Conservation (phyloP, 2,329 filamentous ascomycete genomes). For the Aureobasidium zeae region DNA sequence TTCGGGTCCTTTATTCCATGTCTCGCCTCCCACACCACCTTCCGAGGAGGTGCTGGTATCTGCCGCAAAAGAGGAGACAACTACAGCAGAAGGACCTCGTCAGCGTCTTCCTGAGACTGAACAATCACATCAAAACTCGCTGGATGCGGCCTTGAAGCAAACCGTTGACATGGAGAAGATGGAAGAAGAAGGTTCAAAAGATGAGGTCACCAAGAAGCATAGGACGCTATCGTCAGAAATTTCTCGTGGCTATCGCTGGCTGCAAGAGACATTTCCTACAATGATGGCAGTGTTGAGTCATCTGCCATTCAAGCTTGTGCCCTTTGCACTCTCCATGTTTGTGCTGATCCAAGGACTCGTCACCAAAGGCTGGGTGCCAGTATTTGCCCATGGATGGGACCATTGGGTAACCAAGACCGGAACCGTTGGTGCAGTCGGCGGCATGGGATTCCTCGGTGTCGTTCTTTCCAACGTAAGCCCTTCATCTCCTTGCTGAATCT, state of each 20-base stretch:
- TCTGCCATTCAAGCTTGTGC: slow-evolving; percentile 58
- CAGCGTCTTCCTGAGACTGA: not conserved
- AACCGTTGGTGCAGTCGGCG: slow-evolving; percentile 57
- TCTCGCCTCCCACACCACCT: not conserved
- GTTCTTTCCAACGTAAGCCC: slow-evolving; percentile 60
- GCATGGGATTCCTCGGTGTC: slow-evolving; percentile 64
- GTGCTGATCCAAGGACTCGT: slow-evolving; percentile 63
- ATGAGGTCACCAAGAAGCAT: slow-evolving; percentile 11
- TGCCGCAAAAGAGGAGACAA: not conserved
- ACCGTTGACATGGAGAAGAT: not conserved
- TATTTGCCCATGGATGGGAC: slow-evolving; percentile 66
- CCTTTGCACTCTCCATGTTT: slow-evolving; percentile 67
- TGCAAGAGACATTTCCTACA: slow-evolving; percentile 62
- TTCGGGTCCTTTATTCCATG: slow-evolving; percentile 3
- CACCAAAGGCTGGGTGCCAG: slow-evolving; percentile 64
- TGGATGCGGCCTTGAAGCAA: not conserved
- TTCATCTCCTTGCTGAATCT: not conserved
- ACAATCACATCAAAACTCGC: not conserved
- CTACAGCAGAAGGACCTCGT: not conserved
- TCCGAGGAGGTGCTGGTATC: not conserved
- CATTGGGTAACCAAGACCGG: slow-evolving; percentile 63
- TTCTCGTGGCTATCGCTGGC: slow-evolving; percentile 45
- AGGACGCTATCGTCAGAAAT: slow-evolving; percentile 43
- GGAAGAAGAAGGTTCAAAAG: not conserved
- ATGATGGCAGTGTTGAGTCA: slow-evolving; percentile 55